Conservation (phyloP, 2,329 filamentous ascomycete genomes). For the Phialocephala sp. region DNA sequence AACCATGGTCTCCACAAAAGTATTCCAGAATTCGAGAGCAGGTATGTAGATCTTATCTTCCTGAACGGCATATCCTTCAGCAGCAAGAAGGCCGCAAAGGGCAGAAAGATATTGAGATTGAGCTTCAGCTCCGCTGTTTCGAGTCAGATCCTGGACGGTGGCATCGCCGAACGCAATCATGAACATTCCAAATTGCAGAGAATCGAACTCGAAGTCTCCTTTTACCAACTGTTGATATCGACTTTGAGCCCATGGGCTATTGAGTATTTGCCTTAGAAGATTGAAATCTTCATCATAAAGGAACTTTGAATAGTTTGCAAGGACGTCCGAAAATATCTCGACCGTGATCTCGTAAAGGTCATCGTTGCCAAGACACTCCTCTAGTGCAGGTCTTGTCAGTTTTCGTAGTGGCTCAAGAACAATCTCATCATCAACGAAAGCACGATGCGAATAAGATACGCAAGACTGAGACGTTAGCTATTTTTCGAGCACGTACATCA, state of each 20-base stretch:
- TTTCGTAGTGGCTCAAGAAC: constrained; percentile 64
- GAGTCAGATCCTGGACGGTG: constrained; percentile 64
- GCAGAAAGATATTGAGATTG: constrained; percentile 58
- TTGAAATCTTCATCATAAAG: constrained; percentile 63
- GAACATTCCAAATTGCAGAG: constrained; percentile 68
- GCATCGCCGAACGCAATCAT: constrained; percentile 73
- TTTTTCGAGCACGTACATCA: neutral
- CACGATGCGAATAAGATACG: constrained; percentile 74
- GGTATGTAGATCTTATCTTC: constrained; percentile 77
- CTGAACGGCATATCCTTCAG: constrained; percentile 68
- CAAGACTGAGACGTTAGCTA: constrained; percentile 59
- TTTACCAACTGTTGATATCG: constrained; percentile 60
- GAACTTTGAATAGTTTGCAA: constrained; percentile 69
- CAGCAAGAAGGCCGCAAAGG: constrained; percentile 69
- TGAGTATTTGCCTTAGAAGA: constrained; percentile 63
- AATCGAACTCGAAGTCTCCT: constrained; percentile 68
- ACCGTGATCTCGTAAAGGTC: constrained; percentile 64
- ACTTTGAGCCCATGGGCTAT: constrained; percentile 62
- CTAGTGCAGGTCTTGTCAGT: constrained; percentile 64
- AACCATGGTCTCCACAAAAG: constrained; percentile 72
- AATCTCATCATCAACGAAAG: constrained; percentile 61
- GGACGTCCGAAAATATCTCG: constrained; percentile 68
- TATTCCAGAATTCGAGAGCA: constrained; percentile 81
- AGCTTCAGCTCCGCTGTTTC: constrained; percentile 53
- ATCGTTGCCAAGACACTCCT: constrained; percentile 62